Percentiles rank a stretch among this genome's conserved stretches.
phyloP scores from a whole-genome alignment of 2,329 filamentous ascomycete genomes.

The Sporothrix mexicana region DNA sequence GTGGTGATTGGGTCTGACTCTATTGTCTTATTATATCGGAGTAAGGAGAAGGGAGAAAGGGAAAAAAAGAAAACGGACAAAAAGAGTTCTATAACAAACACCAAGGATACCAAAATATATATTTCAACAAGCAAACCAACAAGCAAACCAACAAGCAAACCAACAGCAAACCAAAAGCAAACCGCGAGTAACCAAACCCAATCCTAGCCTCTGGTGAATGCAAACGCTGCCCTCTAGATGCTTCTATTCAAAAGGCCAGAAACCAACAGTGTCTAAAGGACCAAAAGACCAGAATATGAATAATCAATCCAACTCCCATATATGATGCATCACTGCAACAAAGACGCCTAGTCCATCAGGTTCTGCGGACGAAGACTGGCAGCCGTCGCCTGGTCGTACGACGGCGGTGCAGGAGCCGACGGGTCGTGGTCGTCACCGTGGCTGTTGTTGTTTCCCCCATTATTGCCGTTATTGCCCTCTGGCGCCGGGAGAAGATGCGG shows the following conservation, averaged over 20 bases:
- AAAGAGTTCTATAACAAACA: neutral
- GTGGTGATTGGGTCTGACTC: too few species aligned
- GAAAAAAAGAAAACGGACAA: neutral
- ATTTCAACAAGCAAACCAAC: neutral
- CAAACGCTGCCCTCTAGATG: conserved; percentile 4
- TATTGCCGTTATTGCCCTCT: too few species aligned
- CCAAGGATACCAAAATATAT: neutral
- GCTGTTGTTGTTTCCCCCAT: neutral
- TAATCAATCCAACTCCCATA: neutral
- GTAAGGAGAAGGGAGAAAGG: neutral
- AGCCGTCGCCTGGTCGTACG: conserved; percentile 33
- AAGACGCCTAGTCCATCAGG: conserved; percentile 29
- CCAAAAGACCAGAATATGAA: neutral
- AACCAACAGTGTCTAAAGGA: neutral
- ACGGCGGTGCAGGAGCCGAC: conserved; percentile 25
- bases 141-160: neutral
- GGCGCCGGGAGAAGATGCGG: too few species aligned
- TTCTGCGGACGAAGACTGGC: neutral
- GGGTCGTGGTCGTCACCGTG: neutral
- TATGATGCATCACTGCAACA: neutral
- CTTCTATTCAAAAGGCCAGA: neutral
- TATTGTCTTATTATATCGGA: neutral
- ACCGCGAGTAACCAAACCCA: neutral
- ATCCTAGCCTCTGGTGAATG: neutral
- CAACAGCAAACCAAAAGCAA: neutral